Evolutionary conservation across 768 basidiomycete species (phyloP).

Genomic region (Trametes maxima): DNA sequence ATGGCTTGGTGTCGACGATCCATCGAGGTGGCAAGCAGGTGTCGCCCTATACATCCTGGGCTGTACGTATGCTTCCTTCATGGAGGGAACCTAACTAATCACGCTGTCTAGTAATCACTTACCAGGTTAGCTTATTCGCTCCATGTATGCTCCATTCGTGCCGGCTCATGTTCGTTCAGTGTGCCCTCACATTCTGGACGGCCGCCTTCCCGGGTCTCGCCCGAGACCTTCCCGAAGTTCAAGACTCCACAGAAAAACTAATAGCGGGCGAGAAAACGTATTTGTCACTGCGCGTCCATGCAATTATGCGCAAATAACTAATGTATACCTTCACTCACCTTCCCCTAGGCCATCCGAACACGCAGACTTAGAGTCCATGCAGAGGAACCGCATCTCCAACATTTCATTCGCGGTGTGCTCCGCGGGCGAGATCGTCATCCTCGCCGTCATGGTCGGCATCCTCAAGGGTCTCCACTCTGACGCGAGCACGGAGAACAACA

Average conservation of each 20-base stretch:
- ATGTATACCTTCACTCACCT: no score
- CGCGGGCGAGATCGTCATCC: conserved; percentile 67
- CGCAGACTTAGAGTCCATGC: conserved; percentile 57
- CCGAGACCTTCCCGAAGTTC: conserved; percentile 69
- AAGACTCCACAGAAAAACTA: conserved; percentile 47
- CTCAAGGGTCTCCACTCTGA: conserved; percentile 64
- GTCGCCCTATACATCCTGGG: conserved; percentile 66
- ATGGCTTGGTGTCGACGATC: conserved; percentile 74
- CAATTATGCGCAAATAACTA: not conserved
- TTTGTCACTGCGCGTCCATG: conserved; percentile 8
- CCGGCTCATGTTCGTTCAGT: conserved; percentile 37
- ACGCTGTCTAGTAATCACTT: conserved; percentile 58
- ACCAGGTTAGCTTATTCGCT: conserved; percentile 50
- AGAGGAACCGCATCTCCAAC: conserved; percentile 74
- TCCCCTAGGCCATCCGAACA: conserved; percentile 53
- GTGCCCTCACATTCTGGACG: conserved; percentile 79
- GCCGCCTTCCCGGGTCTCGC: conserved; percentile 81
- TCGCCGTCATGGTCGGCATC: conserved; percentile 76
- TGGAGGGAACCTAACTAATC: conserved; percentile 1
- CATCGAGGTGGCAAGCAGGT: conserved; percentile 64
- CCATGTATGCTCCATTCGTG: not conserved
- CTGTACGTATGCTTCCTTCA: conserved; percentile 41
- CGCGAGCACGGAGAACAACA: conserved; percentile 69
- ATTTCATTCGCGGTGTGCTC: conserved; percentile 73
- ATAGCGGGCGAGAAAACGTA: conserved; percentile 51